Evolutionary conservation across 345 rosid genomes (phyloP).

Genomic region (Salix brachista): DNA sequence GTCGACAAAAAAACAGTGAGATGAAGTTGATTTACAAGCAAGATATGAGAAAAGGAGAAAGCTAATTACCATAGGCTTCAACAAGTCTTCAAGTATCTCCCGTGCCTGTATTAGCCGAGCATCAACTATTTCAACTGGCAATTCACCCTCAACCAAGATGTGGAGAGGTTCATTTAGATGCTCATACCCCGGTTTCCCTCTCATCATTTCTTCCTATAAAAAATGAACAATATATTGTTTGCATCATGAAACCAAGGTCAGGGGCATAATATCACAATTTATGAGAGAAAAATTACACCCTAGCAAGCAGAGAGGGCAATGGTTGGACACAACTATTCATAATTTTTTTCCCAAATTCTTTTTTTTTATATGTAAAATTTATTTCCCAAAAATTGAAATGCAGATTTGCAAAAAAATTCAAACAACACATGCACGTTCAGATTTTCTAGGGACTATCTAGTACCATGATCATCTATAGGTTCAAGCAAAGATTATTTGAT

Average conservation of each 20-base stretch:
- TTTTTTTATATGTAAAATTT: background rate
- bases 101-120: constrained; percentile 88
- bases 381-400: background rate
- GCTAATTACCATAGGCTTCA: constrained; percentile 71
- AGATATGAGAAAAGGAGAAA: background rate
- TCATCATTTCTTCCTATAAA: constrained; percentile 84
- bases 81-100: constrained; percentile 86
- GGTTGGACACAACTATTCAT: background rate
- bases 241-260: background rate
- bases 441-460: background rate
- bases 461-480: background rate
- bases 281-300: background rate
- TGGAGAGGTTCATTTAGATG: constrained; percentile 94
- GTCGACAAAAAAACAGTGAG: background rate
- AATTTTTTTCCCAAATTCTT: background rate
- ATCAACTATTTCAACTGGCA: constrained; percentile 87
- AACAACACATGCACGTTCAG: background rate
- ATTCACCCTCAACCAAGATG: constrained; percentile 87
- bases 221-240: background rate
- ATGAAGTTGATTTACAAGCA: background rate
- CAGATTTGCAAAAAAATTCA: background rate
- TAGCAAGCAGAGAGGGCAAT: background rate
- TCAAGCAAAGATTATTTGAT: background rate
- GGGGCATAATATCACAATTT: background rate
- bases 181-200: constrained; percentile 96